Conservation (phyloP, 768 basidiomycete genomes). For the Mycena latifolia region DNA sequence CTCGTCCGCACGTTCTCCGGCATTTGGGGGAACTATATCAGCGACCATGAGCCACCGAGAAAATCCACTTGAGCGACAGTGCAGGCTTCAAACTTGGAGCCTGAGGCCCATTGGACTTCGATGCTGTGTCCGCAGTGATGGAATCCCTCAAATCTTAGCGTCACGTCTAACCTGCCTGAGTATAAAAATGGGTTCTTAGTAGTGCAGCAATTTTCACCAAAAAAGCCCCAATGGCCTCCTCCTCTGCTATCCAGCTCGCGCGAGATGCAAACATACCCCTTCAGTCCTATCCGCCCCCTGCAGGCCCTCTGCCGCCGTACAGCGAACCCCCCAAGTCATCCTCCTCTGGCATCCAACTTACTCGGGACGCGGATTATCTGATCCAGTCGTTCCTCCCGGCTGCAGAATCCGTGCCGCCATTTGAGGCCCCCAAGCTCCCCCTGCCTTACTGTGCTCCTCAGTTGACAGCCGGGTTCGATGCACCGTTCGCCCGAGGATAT, state of each 20-base stretch:
- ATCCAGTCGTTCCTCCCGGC: slow-evolving; percentile 30
- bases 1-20: too few relatives aligned
- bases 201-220: too few relatives aligned
- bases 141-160: too few relatives aligned
- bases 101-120: too few relatives aligned
- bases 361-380: slow-evolving; percentile 31
- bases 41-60: too few relatives aligned
- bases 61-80: too few relatives aligned
- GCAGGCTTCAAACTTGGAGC: too few relatives aligned
- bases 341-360: slow-evolving; percentile 25
- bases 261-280: slow-evolving; percentile 1
- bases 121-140: too few relatives aligned
- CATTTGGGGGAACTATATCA: too few relatives aligned
- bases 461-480: slow-evolving; percentile 33
- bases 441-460: slow-evolving; percentile 41
- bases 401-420: not conserved
- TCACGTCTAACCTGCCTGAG: too few relatives aligned
- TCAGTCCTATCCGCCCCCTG: slow-evolving; percentile 9
- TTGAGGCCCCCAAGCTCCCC: slow-evolving; percentile 8
- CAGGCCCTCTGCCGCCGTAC: not conserved
- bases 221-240: not conserved
- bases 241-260: slow-evolving; percentile 1
- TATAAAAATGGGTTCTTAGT: too few relatives aligned
- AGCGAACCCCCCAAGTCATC: not conserved
- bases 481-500: slow-evolving; percentile 40